Percentiles rank a stretch among this genome's conserved stretches.
Conservation (phyloP, 2,329 filamentous ascomycete species). For the Fusarium camptoceras region DNA sequence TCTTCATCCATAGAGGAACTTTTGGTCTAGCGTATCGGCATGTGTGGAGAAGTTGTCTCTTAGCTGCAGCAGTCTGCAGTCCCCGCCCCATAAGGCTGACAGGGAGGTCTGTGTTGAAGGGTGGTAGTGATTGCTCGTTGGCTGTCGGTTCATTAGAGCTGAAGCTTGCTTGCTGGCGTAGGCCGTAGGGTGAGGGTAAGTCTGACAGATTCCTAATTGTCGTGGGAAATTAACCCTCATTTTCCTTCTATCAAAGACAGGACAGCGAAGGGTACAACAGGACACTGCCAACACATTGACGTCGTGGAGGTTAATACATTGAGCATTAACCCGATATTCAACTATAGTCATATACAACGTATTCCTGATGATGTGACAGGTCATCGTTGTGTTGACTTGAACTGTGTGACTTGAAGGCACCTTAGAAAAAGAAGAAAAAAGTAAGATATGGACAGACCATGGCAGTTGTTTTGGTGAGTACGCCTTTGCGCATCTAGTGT, state of each 20-base stretch:
- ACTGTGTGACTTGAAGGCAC: too few species aligned
- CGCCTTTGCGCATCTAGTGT: background rate
- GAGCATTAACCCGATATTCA: background rate
- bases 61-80: constrained; percentile 22
- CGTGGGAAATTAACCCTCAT: background rate
- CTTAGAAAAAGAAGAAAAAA: too few species aligned
- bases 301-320: background rate
- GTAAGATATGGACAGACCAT: background rate
- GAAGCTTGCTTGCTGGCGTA: constrained; percentile 14
- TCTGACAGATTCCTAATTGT: constrained; percentile 18
- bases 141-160: constrained; percentile 21
- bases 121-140: constrained; percentile 25
- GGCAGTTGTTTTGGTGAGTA: background rate
- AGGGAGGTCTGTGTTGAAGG: constrained; percentile 29
- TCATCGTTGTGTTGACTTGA: too few species aligned
- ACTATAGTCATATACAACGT: background rate
- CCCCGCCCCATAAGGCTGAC: constrained; percentile 48
- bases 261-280: background rate
- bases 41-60: constrained; percentile 37
- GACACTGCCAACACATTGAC: background rate
- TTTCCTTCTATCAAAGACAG: background rate
- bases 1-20: constrained; percentile 25
- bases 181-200: background rate
- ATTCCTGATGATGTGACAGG: background rate
- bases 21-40: constrained; percentile 39